phyloP scores from a whole-genome alignment of 176 grass and related monocot genomes.

The Eleusine indica region DNA sequence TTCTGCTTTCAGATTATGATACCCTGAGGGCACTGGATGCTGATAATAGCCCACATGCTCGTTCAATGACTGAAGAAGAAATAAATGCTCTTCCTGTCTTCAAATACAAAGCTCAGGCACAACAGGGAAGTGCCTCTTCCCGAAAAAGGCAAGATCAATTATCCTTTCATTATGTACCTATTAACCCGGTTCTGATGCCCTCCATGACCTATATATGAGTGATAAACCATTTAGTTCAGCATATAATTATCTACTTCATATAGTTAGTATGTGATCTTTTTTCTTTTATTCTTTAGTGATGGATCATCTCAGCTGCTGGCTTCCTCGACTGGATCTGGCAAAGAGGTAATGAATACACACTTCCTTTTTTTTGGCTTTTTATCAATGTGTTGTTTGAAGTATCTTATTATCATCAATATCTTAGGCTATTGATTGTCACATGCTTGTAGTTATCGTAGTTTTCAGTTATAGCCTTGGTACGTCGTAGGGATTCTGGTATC shows the following conservation, averaged over 20 bases:
- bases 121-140: conserved; percentile 34
- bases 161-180: conserved; percentile 28
- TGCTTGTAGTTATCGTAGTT: conserved; percentile 8
- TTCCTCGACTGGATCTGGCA: conserved; percentile 46
- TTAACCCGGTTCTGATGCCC: neutral
- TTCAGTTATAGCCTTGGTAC: neutral
- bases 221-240: conserved; percentile 5
- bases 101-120: conserved; percentile 72
- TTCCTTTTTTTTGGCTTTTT: neutral
- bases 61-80: conserved; percentile 98
- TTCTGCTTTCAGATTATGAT: conserved; percentile 82
- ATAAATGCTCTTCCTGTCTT: conserved; percentile 95
- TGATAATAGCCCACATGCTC: conserved; percentile 67
- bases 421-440: conserved; percentile 8
- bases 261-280: conserved; percentile 38
- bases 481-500: conserved; percentile 20
- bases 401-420: conserved; percentile 1
- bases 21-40: conserved; percentile 82
- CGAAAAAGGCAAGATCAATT: conserved; percentile 60
- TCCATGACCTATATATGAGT: conserved; percentile 13
- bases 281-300: conserved; percentile 50
- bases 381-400: conserved; percentile 13
- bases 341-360: conserved; percentile 61
- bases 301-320: conserved; percentile 43
- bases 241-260: neutral